Evolutionary conservation across 768 basidiomycete species (phyloP).

Genomic region (Trametes gibbosa): DNA sequence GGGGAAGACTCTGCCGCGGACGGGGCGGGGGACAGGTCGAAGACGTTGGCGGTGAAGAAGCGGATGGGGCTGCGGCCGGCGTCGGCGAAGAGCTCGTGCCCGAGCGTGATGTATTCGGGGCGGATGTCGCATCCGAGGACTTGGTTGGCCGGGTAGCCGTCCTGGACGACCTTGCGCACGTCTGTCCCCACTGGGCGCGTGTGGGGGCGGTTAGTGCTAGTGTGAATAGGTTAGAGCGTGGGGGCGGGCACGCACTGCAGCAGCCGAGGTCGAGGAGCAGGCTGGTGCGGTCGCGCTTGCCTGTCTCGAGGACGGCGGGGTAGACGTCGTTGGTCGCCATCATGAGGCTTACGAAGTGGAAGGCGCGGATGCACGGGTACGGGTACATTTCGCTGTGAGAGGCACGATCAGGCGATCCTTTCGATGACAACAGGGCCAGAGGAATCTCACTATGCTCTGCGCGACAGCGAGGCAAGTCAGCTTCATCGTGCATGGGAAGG

Average conservation of each 20-base stretch:
- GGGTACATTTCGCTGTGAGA: constrained; percentile 26
- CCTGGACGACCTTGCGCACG: constrained; percentile 32
- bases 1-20: too few relatives aligned
- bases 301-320: constrained; percentile 24
- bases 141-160: constrained; percentile 31
- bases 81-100: constrained; percentile 31
- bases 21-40: constrained; percentile 22
- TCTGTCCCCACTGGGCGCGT: constrained; percentile 33
- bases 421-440: neutral
- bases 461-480: too few relatives aligned
- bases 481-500: neutral
- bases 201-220: neutral
- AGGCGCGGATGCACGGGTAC: constrained; percentile 33
- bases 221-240: too few relatives aligned
- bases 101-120: constrained; percentile 30
- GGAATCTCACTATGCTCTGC: constrained; percentile 28
- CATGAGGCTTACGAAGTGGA: constrained; percentile 31
- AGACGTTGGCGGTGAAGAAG: constrained; percentile 33
- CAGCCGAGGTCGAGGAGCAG: constrained; percentile 34
- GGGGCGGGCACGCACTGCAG: constrained; percentile 33
- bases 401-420: neutral
- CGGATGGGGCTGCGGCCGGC: constrained; percentile 22
- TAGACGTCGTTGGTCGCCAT: constrained; percentile 30
- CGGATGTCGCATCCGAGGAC: constrained; percentile 32
- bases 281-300: constrained; percentile 19